phyloP scores from a whole-genome alignment of 2,329 filamentous ascomycete species.

The Rutstroemia sp. region DNA sequence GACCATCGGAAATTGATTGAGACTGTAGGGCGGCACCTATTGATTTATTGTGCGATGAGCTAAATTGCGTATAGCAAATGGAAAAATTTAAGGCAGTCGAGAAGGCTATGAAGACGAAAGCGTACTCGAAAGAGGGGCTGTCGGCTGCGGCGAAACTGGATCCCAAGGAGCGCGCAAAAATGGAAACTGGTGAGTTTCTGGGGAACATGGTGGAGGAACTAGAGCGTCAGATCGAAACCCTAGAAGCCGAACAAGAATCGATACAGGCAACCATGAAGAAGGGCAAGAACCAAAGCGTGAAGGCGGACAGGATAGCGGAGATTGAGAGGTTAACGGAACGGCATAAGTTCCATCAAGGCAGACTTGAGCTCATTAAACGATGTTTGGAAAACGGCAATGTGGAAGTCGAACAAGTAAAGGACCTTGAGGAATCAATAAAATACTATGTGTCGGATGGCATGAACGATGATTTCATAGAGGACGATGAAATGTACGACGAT shows the following conservation, averaged over 20 bases:
- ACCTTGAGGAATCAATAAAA: constrained; percentile 84
- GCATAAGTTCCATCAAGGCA: constrained; percentile 94
- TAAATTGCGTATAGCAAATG: constrained; percentile 68
- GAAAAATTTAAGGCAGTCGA: constrained; percentile 99
- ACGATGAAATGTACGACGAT: constrained; percentile 93
- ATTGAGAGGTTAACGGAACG: constrained; percentile 79
- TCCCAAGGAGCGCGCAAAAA: constrained; percentile 94
- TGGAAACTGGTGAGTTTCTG: constrained; percentile 81
- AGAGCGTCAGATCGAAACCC: constrained; percentile 83
- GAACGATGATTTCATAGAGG: constrained; percentile 85
- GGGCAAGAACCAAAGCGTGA: constrained; percentile 77
- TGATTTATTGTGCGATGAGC: constrained; percentile 14
- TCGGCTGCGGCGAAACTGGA: constrained; percentile 88
- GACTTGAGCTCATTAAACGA: constrained; percentile 83
- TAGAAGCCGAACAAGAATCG: constrained; percentile 83
- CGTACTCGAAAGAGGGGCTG: constrained; percentile 95
- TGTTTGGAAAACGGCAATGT: constrained; percentile 89
- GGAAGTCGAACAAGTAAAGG: constrained; percentile 78
- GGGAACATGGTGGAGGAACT: constrained; percentile 84
- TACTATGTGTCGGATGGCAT: constrained; percentile 92
- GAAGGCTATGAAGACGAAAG: constrained; percentile 99
- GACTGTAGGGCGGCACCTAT: constrained; percentile 53
- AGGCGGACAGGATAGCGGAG: constrained; percentile 80
- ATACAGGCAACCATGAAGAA: constrained; percentile 90
- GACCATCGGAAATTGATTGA: constrained; percentile 96